Evolutionary conservation across 1,284 basidiomycete species (phyloP).

Genomic region (Marasmius sp.): DNA sequence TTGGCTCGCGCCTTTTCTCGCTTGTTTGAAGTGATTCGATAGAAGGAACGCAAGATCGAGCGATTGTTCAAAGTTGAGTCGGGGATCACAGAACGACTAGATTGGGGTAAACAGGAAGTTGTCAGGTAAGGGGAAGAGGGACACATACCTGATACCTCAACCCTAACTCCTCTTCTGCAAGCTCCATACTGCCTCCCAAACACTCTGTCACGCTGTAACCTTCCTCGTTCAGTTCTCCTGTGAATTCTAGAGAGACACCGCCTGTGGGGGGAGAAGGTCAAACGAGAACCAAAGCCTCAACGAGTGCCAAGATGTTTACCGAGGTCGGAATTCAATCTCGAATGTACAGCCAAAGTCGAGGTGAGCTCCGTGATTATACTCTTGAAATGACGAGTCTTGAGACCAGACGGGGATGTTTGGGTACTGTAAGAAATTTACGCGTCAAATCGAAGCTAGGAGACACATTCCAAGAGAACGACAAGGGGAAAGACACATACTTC

Average conservation of each 20-base stretch:
- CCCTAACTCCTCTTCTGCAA: constrained; percentile 70
- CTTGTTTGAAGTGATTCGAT: constrained; percentile 76
- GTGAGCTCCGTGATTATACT: constrained; percentile 91
- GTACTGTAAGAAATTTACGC: constrained; percentile 28
- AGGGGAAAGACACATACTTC: constrained; percentile 56
- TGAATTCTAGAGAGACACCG: constrained; percentile 98
- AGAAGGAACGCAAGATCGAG: constrained; percentile 79
- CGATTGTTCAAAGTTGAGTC: constrained; percentile 82
- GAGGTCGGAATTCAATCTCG: constrained; percentile 67
- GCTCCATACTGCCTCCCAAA: constrained; percentile 80
- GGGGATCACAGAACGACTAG: constrained; percentile 79
- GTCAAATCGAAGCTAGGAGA: not conserved
- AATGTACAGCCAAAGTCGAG: constrained; percentile 80
- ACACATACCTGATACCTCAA: constrained; percentile 68
- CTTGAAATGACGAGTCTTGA: constrained; percentile 90
- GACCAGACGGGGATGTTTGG: constrained; percentile 69
- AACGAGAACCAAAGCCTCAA: too few species aligned
- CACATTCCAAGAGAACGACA: not conserved
- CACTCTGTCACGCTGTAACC: constrained; percentile 92
- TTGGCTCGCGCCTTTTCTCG: constrained; percentile 37
- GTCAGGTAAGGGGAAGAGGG: not conserved
- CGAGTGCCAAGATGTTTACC: constrained; percentile 20
- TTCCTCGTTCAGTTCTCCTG: constrained; percentile 90
- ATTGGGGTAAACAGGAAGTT: not conserved
- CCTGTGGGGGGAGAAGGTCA: constrained; percentile 21